Evolutionary conservation across 352 stramenopile genomes (phyloP), one percentile per base, ranked within the genome.

Genomic region (Phytophthora multivora): DNA sequence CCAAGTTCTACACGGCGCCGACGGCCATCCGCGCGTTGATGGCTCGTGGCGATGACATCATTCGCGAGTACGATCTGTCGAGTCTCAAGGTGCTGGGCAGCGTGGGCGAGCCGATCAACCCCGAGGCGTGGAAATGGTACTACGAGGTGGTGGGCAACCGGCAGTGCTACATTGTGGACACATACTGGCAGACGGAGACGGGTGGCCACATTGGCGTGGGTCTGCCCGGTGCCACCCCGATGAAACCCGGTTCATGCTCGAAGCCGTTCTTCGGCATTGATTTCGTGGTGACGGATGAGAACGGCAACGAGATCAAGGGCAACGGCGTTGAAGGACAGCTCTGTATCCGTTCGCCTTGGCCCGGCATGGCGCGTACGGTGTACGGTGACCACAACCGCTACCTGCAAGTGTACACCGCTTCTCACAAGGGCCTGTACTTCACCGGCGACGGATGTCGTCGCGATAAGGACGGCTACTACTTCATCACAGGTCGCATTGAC

Each of bases 51-150:
- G 69, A 96, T 59, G 90, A 96, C 28, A 71, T 88, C 25, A 86
- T 98, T 11, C 81, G 89, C 12, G 91, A 98, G 60, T 67, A 69
- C 12, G 59, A 68, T 23, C 31, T 66, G 9, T 63, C 86, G 54
- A 91, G 78, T 23, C 82, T 99, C 15, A 90, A 95, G 38, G 79
- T 99, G 18, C 79, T 99, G 10, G 97, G 97, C 15, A 98, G 91
- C 43, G 97, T 99, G 13, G 97, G 97, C 21, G 97, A 99, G 75
- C 97, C 97, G 7, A 99, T 99, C 75, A 99, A 99, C 77, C 97
- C 97, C 0, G 96, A 98, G 70, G 79, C 79, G 9, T 99, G 96
- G 96, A 80, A 89, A 36, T 99, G 97, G 97, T 99, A 99, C 74
- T 98, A 96, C 71, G 18, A 98, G 55, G 73, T 96, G 16, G 89